These are phyloP conservation scores for Verticillium klebahnii DNA, from an alignment of 2,329 filamentous ascomycete species.

Conservation along the genomic window DNA sequence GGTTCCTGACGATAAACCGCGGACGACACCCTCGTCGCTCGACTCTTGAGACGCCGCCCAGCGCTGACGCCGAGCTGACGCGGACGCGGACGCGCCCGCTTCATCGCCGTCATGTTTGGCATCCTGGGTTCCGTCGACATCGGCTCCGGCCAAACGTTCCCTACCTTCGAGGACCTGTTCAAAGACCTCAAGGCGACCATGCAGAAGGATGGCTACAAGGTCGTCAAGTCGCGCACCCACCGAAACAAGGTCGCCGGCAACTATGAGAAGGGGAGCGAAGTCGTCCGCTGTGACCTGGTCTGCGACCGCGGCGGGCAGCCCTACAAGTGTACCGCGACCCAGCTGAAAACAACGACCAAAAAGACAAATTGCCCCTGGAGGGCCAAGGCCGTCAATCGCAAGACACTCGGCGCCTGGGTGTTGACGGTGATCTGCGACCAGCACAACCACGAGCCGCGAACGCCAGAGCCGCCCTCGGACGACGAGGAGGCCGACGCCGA, in stretches of 20 bases:
- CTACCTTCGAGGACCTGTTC: conserved; percentile 37
- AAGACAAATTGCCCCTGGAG: conserved; percentile 43
- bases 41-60: not conserved
- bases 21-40: not conserved
- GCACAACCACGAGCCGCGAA: conserved; percentile 40
- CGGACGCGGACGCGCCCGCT: not conserved
- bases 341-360: conserved; percentile 40
- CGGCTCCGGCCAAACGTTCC: conserved; percentile 24
- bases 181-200: conserved; percentile 33
- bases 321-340: conserved; percentile 38
- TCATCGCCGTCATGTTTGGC: conserved; percentile 31
- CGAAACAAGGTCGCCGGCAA: conserved; percentile 34
- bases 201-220: conserved; percentile 40
- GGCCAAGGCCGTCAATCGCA: conserved; percentile 38
- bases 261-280: conserved; percentile 35
- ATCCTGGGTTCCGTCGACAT: conserved; percentile 34
- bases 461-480: conserved; percentile 33
- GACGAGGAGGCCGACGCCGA: conserved; percentile 28
- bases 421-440: conserved; percentile 37
- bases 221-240: conserved; percentile 39
- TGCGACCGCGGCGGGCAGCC: conserved; percentile 39
- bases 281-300: conserved; percentile 39
- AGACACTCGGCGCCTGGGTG: conserved; percentile 38
- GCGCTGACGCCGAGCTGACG: not conserved
- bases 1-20: not conserved